These are phyloP conservation scores for Marasmius tenuissimus DNA, from an alignment of 1,284 basidiomycete species.

Conservation along the genomic window DNA sequence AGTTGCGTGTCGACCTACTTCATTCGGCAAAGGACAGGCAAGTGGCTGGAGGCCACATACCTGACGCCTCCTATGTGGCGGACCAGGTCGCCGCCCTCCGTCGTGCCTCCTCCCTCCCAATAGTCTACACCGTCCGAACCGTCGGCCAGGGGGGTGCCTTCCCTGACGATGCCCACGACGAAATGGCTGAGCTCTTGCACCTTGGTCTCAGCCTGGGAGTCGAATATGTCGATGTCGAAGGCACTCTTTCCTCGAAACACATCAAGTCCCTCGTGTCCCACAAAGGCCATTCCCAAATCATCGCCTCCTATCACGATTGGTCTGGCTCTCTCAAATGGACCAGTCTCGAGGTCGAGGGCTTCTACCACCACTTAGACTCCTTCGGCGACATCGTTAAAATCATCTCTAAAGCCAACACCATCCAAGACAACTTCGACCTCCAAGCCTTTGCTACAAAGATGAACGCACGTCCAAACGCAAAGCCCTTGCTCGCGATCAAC, in stretches of 20 bases:
- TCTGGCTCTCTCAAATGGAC: constrained; percentile 86
- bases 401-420: constrained; percentile 77
- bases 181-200: constrained; percentile 78
- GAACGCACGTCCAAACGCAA: constrained; percentile 44
- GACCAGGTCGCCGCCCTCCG: constrained; percentile 83
- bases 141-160: constrained; percentile 90
- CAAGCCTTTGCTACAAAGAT: constrained; percentile 66
- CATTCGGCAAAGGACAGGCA: constrained; percentile 51
- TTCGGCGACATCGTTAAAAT: constrained; percentile 93
- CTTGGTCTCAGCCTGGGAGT: constrained; percentile 83
- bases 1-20: constrained; percentile 91
- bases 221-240: constrained; percentile 94
- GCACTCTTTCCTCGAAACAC: constrained; percentile 67
- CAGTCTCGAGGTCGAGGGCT: constrained; percentile 63
- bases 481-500: constrained; percentile 93
- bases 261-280: constrained; percentile 60
- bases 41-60: constrained; percentile 54
- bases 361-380: constrained; percentile 63
- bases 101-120: constrained; percentile 77
- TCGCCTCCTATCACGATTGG: constrained; percentile 96
- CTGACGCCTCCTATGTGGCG: constrained; percentile 75
- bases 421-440: constrained; percentile 83
- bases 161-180: constrained; percentile 76
- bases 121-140: constrained; percentile 92
- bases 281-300: constrained; percentile 79